Evolutionary conservation across 2,329 filamentous ascomycete genomes (phyloP).

Genomic region (Daldinia eschscholtzii): DNA sequence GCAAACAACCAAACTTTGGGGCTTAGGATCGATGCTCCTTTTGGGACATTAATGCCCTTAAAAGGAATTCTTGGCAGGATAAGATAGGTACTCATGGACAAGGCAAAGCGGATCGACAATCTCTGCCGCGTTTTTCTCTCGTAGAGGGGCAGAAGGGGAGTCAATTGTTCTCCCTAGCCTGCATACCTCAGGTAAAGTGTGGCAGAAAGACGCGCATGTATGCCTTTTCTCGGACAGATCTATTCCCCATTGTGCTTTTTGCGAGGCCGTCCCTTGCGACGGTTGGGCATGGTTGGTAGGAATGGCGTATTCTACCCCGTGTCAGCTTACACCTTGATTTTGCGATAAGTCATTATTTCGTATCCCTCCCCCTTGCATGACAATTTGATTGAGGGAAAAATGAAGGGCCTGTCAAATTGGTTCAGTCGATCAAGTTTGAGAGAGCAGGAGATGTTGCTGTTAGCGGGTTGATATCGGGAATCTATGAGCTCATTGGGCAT

Average conservation of each 20-base stretch:
- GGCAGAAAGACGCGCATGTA: constrained; percentile 7
- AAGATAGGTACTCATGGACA: constrained; percentile 12
- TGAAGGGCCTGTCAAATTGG: constrained; percentile 6
- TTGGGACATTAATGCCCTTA: constrained; percentile 12
- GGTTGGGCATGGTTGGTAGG: constrained; percentile 1
- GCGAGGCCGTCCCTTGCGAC: constrained; percentile 5
- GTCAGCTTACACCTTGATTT: constrained; percentile 28
- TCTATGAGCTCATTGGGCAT: constrained; percentile 33
- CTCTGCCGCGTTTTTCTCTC: constrained; percentile 8
- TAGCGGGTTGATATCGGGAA: background rate
- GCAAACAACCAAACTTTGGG: constrained; percentile 1
- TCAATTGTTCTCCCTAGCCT: background rate
- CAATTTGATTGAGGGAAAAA: constrained; percentile 21
- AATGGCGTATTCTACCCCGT: background rate
- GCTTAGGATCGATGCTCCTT: constrained; percentile 7
- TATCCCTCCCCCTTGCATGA: constrained; percentile 30
- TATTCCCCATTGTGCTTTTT: background rate
- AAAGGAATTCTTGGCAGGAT: constrained; percentile 18
- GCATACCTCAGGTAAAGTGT: no score
- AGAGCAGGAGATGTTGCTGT: background rate
- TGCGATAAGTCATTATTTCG: constrained; percentile 24
- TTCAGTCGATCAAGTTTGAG: constrained; percentile 22
- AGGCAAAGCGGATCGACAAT: constrained; percentile 24
- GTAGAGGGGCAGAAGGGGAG: background rate
- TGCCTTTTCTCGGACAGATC: constrained; percentile 1